These are phyloP conservation scores for Fragilaria crotonensis DNA, from an alignment of 108 stramenopile genomes.

Conservation along the genomic window DNA sequence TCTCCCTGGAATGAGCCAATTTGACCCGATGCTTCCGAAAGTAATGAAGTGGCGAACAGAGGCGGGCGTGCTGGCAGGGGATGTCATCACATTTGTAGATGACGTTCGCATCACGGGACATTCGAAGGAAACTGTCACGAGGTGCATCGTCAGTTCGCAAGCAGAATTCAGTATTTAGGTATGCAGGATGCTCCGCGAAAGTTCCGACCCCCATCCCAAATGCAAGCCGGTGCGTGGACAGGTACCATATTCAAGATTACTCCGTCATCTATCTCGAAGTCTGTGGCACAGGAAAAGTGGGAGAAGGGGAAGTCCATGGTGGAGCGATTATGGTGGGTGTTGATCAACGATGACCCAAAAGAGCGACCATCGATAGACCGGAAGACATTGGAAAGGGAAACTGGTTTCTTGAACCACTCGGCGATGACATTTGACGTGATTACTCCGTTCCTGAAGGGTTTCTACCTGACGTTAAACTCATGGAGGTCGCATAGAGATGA, in stretches of 20 bases:
- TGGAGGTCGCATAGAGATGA: constrained; percentile 28
- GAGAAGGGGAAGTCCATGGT: no score
- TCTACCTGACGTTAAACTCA: constrained; percentile 29
- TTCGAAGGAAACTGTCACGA: no score
- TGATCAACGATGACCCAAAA: no score
- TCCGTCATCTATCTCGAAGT: no score
- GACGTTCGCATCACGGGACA: constrained; percentile 21
- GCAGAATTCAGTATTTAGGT: no score
- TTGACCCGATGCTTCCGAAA: constrained; percentile 28
- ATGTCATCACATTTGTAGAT: constrained; percentile 33
- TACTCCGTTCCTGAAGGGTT: constrained; percentile 43
- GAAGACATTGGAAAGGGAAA: not conserved
- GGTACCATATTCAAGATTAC: no score
- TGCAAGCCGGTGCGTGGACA: no score
- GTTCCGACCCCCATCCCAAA: no score
- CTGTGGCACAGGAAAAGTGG: constrained; percentile 9
- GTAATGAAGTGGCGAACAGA: constrained; percentile 23
- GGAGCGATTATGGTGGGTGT: no score
- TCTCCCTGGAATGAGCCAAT: constrained; percentile 20
- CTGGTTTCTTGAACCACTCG: not conserved
- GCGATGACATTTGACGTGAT: no score
- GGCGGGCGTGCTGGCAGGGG: constrained; percentile 28
- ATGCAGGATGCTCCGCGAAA: no score
- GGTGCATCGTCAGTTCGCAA: no score
- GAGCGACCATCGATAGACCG: not conserved